phyloP scores from a whole-genome alignment of 106 monocot genomes.

The Amphibolis antarctica region DNA sequence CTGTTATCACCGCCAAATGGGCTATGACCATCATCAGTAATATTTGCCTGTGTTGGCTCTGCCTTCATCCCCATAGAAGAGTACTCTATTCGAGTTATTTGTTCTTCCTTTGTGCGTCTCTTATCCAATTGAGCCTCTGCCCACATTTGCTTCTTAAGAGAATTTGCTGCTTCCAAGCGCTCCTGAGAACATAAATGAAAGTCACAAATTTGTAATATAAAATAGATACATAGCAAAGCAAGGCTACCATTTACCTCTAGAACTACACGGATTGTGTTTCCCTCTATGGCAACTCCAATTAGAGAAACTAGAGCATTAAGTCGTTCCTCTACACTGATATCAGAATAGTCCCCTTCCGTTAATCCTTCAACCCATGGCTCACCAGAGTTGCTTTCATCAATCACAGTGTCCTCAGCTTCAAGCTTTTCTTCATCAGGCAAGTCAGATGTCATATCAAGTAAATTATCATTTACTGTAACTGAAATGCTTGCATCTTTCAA shows the following conservation, averaged over 20 bases:
- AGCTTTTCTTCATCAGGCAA: constrained; percentile 18
- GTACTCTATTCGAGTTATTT: constrained; percentile 42
- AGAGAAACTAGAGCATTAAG: constrained; percentile 87
- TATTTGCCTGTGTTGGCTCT: constrained; percentile 38
- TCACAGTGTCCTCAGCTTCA: constrained; percentile 48
- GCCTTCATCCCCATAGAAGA: constrained; percentile 35
- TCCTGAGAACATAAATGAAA: constrained; percentile 40
- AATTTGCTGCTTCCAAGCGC: constrained; percentile 91
- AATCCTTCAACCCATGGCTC: constrained; percentile 87
- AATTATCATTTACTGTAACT: constrained; percentile 10
- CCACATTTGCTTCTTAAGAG: constrained; percentile 99
- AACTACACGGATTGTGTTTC: constrained; percentile 76
- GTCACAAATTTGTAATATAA: not conserved
- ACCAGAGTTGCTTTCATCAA: constrained; percentile 71
- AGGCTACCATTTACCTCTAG: constrained; percentile 50
- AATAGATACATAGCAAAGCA: not conserved
- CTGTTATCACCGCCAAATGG: constrained; percentile 31
- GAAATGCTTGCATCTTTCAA: constrained; percentile 6
- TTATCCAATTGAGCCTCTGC: constrained; percentile 89
- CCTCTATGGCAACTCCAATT: constrained; percentile 76
- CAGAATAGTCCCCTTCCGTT: constrained; percentile 80
- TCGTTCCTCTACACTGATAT: constrained; percentile 87
- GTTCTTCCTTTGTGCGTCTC: constrained; percentile 84
- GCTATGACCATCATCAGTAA: constrained; percentile 32
- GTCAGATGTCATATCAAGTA: constrained; percentile 4